Percentiles rank a stretch among this genome's conserved stretches.
These are phyloP conservation scores for Calonectria pseudoturangicola DNA, from an alignment of 2,329 filamentous ascomycete genomes.

Conservation along the genomic window DNA sequence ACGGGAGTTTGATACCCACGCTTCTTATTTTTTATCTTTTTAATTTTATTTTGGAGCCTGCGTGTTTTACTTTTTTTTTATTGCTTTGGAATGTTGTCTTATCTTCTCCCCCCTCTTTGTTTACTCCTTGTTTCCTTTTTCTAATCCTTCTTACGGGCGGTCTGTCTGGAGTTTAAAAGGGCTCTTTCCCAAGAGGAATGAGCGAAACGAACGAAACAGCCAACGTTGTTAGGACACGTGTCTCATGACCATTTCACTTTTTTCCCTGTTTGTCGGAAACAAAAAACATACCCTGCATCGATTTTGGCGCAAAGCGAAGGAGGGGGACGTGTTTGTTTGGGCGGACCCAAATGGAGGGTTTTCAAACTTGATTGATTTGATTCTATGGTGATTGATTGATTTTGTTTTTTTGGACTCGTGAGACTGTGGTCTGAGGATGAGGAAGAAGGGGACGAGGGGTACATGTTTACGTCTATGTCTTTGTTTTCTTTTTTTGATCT, in stretches of 20 bases:
- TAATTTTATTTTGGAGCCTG: constrained; percentile 40
- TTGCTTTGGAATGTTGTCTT: constrained; percentile 22
- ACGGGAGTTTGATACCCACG: constrained; percentile 47
- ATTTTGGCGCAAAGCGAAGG: constrained; percentile 51
- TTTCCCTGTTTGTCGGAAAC: constrained; percentile 33
- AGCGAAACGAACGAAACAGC: constrained; percentile 39
- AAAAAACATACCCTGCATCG: constrained; percentile 56
- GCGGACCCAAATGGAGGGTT: constrained; percentile 45
- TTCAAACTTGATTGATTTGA: constrained; percentile 20
- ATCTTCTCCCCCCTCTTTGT: neutral
- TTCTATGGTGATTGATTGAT: constrained; percentile 24
- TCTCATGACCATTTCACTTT: constrained; percentile 47
- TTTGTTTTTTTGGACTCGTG: constrained; percentile 9
- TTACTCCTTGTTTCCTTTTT: constrained; percentile 39
- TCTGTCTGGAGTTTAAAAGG: constrained; percentile 47
- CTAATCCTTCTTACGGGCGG: constrained; percentile 39
- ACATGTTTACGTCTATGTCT: constrained; percentile 4
- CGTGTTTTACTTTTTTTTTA: constrained; percentile 42
- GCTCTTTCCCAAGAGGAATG: constrained; percentile 31
- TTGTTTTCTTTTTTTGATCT: neutral
- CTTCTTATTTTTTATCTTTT: constrained; percentile 37
- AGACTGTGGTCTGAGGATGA: neutral
- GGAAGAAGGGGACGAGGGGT: constrained; percentile 20
- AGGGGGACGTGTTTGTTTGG: constrained; percentile 41
- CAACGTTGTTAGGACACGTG: constrained; percentile 44